Conservation (phyloP, 2,329 filamentous ascomycete species). For the Alternaria alternata region DNA sequence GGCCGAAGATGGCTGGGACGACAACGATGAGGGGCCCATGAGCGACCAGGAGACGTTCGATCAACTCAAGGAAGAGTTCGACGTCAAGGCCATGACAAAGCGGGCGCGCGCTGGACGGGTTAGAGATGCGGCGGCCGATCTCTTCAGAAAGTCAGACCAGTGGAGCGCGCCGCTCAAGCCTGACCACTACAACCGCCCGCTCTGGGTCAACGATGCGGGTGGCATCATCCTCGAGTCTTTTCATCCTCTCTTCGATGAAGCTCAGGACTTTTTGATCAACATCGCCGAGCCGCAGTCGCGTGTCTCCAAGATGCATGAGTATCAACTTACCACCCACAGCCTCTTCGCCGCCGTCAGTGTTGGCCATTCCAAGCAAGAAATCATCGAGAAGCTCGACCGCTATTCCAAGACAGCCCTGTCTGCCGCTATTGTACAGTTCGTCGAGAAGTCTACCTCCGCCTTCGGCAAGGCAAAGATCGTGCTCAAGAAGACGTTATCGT, state of each 20-base stretch:
- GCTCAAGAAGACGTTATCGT: constrained; percentile 92
- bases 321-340: constrained; percentile 88
- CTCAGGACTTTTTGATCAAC: constrained; percentile 93
- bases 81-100: constrained; percentile 47
- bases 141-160: constrained; percentile 75
- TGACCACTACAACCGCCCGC: constrained; percentile 86
- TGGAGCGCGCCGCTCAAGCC: constrained; percentile 83
- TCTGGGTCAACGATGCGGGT: constrained; percentile 91
- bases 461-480: constrained; percentile 97
- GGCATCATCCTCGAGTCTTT: constrained; percentile 95
- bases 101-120: constrained; percentile 32
- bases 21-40: constrained; percentile 57
- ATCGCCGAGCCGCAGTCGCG: constrained; percentile 93
- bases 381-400: constrained; percentile 85
- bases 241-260: constrained; percentile 83
- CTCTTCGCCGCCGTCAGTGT: constrained; percentile 95
- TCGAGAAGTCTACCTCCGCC: constrained; percentile 82
- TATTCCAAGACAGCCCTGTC: constrained; percentile 90
- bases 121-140: constrained; percentile 62
- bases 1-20: constrained; percentile 64
- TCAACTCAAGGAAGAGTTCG: constrained; percentile 53
- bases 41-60: constrained; percentile 59
- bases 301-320: constrained; percentile 92
- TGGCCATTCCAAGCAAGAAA: constrained; percentile 87
- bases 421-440: constrained; percentile 80